Base-by-base conservation (phyloP, 805 yeast genomes). In the Wickerhamia fluorescens region DNA sequence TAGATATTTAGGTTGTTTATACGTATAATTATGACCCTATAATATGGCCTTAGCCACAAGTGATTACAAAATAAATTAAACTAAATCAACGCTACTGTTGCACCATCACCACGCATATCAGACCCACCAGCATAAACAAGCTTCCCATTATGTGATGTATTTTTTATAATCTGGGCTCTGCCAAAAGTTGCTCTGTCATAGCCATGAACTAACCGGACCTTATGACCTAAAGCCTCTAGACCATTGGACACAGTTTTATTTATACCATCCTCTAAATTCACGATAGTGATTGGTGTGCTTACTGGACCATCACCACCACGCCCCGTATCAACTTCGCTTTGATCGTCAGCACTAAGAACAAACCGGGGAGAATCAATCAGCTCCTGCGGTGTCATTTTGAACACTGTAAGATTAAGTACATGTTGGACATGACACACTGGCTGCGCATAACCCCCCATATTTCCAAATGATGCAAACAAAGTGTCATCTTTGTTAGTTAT, bases 361-460 rank as follows among this genome's bases (percentile, higher is more conserved):
- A 84, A 61, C 37, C 94, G 63, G 3, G 94, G 92, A 8, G 80
- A 74, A 47, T 83, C 92, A 20, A 82, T 51, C 4, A 87, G 76
- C 41, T 75, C 72, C 52, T 84, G 94, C 3, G 89, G 84, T 30
- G 72, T 68, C 43, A 76, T 52, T 0, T 75, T 76, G 49, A 78
- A 83, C 8, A 75, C 45, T 2, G 68, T 43, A 65, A 83, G 50
- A 48, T 84, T 83, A 37, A 82, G 53, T 21, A 72, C 77, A 20
- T 80, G 88, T 49, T 81, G 89, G 5, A 83, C 75, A 42, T 83
- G 94, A 2, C 88, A 88, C 42, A 80, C 85, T 3, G 94, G 94
- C 51, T 84, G 94, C 61, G 78, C 81, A 57, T 75, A 83, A 0
- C 89, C 94, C 11, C 94, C 94, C 86, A 81, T 82, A 36, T 79